Percentiles rank a stretch among this genome's conserved stretches.
phyloP scores from a whole-genome alignment of 345 rosid species.

The Arabidopsis thaliana region DNA sequence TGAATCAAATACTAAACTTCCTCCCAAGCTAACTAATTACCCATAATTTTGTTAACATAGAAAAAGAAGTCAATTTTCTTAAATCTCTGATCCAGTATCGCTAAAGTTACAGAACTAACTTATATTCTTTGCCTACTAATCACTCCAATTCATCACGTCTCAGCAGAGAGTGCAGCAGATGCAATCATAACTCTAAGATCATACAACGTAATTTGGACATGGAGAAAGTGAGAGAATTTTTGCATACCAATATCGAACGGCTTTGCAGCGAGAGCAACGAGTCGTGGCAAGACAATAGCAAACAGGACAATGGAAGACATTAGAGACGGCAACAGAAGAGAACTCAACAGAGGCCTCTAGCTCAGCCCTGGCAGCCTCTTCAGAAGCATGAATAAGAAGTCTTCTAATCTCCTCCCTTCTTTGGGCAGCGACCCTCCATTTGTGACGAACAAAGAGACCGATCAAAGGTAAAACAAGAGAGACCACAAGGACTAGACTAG shows the following conservation, averaged over 20 bases:
- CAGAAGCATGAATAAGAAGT: constrained; percentile 76
- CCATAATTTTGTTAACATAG: background rate
- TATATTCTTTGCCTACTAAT: constrained; percentile 4
- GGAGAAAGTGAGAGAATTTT: background rate
- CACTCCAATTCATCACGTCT: constrained; percentile 4
- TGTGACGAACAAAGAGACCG: constrained; percentile 57
- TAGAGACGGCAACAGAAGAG: constrained; percentile 46
- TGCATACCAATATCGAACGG: constrained; percentile 88
- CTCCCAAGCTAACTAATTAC: background rate
- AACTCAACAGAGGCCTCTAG: constrained; percentile 62
- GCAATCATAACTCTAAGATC: constrained; percentile 20
- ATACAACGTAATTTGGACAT: background rate
- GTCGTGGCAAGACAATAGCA: constrained; percentile 79
- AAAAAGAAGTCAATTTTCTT: background rate
- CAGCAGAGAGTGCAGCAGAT: background rate
- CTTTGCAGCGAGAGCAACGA: constrained; percentile 85
- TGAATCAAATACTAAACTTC: background rate
- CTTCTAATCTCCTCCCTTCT: constrained; percentile 79
- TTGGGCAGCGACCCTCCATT: constrained; percentile 68
- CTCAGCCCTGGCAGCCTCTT: constrained; percentile 90
- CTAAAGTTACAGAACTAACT: constrained; percentile 9
- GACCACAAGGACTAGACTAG: constrained; percentile 68
- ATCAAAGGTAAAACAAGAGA: constrained; percentile 55
- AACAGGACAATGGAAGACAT: constrained; percentile 67
- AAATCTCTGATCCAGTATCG: constrained; percentile 8